Conservation (phyloP, 169 alveolate genomes). For the Plasmodium relictum region DNA sequence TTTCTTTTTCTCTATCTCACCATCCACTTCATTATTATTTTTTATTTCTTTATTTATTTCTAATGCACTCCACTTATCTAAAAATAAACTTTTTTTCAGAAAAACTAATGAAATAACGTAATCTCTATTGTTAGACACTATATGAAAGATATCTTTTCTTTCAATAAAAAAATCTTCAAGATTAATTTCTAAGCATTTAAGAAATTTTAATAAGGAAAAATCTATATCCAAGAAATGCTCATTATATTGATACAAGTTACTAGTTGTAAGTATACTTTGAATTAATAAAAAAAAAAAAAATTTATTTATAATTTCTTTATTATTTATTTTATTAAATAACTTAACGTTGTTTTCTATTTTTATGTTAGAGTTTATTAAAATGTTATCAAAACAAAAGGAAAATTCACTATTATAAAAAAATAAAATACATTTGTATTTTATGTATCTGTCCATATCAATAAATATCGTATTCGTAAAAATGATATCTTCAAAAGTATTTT, state of each 20-base stretch:
- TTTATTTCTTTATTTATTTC: not conserved
- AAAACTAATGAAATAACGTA: conserved; percentile 30
- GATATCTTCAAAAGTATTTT: conserved; percentile 58
- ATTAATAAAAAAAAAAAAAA: conserved; percentile 35
- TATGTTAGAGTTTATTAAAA: not conserved
- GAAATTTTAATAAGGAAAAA: conserved; percentile 19
- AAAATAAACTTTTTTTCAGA: not conserved
- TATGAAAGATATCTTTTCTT: conserved; percentile 18
- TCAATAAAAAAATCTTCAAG: conserved; percentile 38
- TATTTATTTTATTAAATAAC: not conserved
- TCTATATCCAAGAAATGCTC: conserved; percentile 28
- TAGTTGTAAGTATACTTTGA: conserved; percentile 43
- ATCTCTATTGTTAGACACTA: conserved; percentile 3
- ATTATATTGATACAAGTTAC: conserved; percentile 56
- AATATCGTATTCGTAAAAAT: conserved; percentile 31
- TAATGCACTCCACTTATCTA: not conserved
- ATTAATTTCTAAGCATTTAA: conserved; percentile 17
- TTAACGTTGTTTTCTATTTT: not conserved
- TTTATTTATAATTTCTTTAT: conserved; percentile 1
- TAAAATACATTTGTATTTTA: conserved; percentile 31
- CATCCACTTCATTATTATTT: not conserved
- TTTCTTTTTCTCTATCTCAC: not conserved
- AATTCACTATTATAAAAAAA: conserved; percentile 32
- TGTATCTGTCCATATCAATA: conserved; percentile 41
- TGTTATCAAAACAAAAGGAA: not conserved